These are phyloP conservation scores for Alternaria brassicicola DNA, from an alignment of 2,329 filamentous ascomycete genomes.

Conservation along the genomic window DNA sequence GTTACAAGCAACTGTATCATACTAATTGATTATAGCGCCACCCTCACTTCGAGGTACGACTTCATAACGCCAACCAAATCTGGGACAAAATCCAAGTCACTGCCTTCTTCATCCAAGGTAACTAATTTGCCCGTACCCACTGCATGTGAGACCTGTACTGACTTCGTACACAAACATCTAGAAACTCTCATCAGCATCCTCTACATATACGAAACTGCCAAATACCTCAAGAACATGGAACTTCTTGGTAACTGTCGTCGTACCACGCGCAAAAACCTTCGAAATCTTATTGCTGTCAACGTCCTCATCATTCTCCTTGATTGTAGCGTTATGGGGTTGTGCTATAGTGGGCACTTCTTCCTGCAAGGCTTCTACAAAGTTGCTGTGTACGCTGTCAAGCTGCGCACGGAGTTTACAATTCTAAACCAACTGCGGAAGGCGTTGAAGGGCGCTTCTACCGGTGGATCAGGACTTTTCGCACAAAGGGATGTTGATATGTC, in stretches of 20 bases:
- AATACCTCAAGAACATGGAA: constrained; percentile 41
- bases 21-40: constrained; percentile 22
- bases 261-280: constrained; percentile 24
- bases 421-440: constrained; percentile 48
- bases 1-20: background rate
- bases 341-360: constrained; percentile 48
- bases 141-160: background rate
- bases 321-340: constrained; percentile 47
- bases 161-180: background rate
- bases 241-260: constrained; percentile 20
- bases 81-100: constrained; percentile 52
- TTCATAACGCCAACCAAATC: constrained; percentile 16
- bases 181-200: constrained; percentile 45
- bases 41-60: constrained; percentile 14
- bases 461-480: background rate
- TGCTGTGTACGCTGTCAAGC: constrained; percentile 52
- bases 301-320: constrained; percentile 51
- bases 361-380: constrained; percentile 49
- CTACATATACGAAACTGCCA: constrained; percentile 59
- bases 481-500: background rate
- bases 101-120: constrained; percentile 46
- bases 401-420: constrained; percentile 61
- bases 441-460: background rate
- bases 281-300: constrained; percentile 49
- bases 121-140: background rate